Conservation (phyloP, 2,329 filamentous ascomycete genomes). For the Fusarium napiforme region DNA sequence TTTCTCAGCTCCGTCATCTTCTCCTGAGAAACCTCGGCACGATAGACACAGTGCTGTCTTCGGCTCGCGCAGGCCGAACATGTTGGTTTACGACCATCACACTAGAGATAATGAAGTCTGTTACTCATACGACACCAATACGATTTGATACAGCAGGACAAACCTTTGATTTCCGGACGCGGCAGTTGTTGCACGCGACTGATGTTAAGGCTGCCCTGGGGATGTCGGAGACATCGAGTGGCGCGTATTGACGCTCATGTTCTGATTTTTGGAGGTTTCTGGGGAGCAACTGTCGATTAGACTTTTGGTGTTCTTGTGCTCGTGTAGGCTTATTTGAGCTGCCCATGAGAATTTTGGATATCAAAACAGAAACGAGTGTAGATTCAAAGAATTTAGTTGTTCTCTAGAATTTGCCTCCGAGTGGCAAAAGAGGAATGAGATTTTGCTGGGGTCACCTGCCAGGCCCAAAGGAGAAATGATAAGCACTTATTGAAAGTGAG, state of each 20-base stretch:
- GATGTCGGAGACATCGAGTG: slow-evolving; percentile 1
- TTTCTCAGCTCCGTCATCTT: slow-evolving; percentile 16
- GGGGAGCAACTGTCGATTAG: slow-evolving; percentile 17
- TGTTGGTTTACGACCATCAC: slow-evolving; percentile 22
- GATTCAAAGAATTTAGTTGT: background rate
- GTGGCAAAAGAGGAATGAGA: background rate
- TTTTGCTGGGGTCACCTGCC: background rate
- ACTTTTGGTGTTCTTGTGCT: slow-evolving; percentile 15
- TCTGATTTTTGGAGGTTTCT: background rate
- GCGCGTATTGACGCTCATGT: background rate
- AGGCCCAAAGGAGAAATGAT: background rate
- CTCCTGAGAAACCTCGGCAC: slow-evolving; percentile 15
- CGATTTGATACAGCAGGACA: background rate
- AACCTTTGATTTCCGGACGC: slow-evolving; percentile 24
- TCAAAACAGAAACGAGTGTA: background rate
- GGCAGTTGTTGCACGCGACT: slow-evolving; percentile 26
- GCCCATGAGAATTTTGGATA: background rate
- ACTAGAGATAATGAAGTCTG: background rate
- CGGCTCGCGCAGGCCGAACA: slow-evolving; percentile 22
- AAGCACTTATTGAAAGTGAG: background rate
- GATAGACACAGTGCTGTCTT: slow-evolving; percentile 17
- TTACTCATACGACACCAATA: background rate
- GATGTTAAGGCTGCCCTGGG: slow-evolving; percentile 10
- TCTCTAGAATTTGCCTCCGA: background rate
- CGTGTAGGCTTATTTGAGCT: slow-evolving; percentile 3